Percentiles rank a stretch among this genome's conserved stretches.
Evolutionary conservation across 1,284 basidiomycete species (phyloP).

Genomic region (Ustilago tritici): DNA sequence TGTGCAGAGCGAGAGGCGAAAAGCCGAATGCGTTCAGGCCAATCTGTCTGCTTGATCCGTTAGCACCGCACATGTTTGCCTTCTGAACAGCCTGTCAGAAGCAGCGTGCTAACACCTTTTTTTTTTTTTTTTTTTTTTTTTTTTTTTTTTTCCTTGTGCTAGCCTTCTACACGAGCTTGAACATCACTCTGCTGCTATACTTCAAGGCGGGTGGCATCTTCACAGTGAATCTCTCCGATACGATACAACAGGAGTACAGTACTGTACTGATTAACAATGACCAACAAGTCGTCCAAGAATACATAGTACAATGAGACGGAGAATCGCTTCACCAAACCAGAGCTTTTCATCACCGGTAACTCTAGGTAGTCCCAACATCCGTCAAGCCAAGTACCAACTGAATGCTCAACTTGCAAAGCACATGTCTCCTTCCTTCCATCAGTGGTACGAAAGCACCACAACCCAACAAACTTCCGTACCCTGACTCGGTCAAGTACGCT

Average conservation of each 20-base stretch:
- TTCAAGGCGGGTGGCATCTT: background rate
- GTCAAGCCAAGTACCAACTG: slow-evolving; percentile 59
- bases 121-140: too few relatives aligned
- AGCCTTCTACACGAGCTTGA: background rate
- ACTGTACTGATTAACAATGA: slow-evolving; percentile 12
- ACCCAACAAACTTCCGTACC: slow-evolving; percentile 61
- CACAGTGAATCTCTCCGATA: background rate
- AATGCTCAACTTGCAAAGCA: slow-evolving; percentile 57
- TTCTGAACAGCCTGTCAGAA: background rate
- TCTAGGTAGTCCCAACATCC: slow-evolving; percentile 54
- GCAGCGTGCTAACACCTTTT: slow-evolving; percentile 1
- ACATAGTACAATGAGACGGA: background rate
- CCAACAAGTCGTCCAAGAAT: background rate
- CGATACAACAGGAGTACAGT: background rate
- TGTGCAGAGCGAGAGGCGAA: background rate
- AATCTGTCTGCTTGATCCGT: background rate
- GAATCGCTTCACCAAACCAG: background rate
- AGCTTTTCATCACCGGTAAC: background rate
- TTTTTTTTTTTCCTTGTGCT: background rate
- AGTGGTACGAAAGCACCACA: slow-evolving; percentile 60
- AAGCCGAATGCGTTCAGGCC: slow-evolving; percentile 12
- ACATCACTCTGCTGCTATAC: background rate
- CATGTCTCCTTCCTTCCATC: slow-evolving; percentile 48
- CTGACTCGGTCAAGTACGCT: slow-evolving; percentile 62
- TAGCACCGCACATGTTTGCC: slow-evolving; percentile 27